A percentile compares a stretch with the other conserved stretches of the same genome.
These are phyloP conservation scores for Pseudozyma tsukubaensis DNA, from an alignment of 1,284 basidiomycete genomes.

Conservation along the genomic window DNA sequence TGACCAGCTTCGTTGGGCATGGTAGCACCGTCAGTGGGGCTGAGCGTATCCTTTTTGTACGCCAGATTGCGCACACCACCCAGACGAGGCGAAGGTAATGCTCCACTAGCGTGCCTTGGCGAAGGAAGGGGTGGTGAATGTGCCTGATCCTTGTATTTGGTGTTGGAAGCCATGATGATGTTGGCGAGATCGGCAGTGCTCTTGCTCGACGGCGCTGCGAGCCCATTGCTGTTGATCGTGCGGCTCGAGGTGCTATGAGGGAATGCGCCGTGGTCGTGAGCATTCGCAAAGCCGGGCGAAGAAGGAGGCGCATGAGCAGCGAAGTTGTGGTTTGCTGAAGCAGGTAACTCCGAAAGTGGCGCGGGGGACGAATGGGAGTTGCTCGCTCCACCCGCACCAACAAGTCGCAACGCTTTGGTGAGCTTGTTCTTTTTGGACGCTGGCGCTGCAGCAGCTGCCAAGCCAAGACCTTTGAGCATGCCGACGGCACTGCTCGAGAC, in stretches of 20 bases:
- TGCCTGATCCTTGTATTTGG: conserved; percentile 35
- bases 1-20: conserved; percentile 17
- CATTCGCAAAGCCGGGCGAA: conserved; percentile 1
- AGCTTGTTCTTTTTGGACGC: conserved; percentile 57
- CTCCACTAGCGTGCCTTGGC: conserved; percentile 12
- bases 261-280: conserved; percentile 3
- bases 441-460: conserved; percentile 49
- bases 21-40: conserved; percentile 17
- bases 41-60: conserved; percentile 32
- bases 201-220: conserved; percentile 9
- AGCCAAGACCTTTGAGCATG: conserved; percentile 60
- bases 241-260: conserved; percentile 24
- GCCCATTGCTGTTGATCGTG: conserved; percentile 12
- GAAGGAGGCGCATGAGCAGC: conserved; percentile 7
- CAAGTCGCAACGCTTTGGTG: conserved; percentile 55
- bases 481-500: conserved; percentile 56
- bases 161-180: conserved; percentile 30
- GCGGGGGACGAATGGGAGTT: conserved; percentile 9
- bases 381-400: conserved; percentile 22
- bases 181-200: conserved; percentile 22
- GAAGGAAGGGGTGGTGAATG: conserved; percentile 33
- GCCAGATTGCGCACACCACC: conserved; percentile 34
- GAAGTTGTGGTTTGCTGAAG: conserved; percentile 6
- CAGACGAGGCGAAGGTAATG: conserved; percentile 24
- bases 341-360: conserved; percentile 22